Evolutionary conservation across 1,284 basidiomycete species (phyloP).

Genomic region (Phenoliferia sp.): DNA sequence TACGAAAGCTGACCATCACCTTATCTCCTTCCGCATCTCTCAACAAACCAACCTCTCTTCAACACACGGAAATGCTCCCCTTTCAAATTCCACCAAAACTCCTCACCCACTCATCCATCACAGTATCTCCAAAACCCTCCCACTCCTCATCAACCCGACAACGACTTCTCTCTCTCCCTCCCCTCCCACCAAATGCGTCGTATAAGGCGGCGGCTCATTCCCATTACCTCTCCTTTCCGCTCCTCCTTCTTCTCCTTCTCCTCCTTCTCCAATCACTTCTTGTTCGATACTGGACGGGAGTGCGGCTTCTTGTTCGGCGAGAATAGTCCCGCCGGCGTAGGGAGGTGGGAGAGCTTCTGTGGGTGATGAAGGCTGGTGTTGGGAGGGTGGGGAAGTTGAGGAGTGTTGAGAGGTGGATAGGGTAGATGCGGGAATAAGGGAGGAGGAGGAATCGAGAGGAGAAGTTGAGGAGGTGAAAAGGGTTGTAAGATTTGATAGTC

Average conservation of each 20-base stretch:
- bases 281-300: too few relatives aligned
- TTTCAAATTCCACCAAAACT: too few relatives aligned
- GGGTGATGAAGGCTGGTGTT: background rate
- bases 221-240: background rate
- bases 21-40: too few relatives aligned
- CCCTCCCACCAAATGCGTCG: background rate
- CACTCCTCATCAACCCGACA: background rate
- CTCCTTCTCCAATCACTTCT: too few relatives aligned
- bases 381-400: background rate
- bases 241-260: too few relatives aligned
- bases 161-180: too few relatives aligned
- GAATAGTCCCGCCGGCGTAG: background rate
- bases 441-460: background rate
- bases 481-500: background rate
- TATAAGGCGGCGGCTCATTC: conserved; percentile 1
- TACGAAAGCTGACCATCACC: too few relatives aligned
- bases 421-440: too few relatives aligned
- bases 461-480: background rate
- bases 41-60: too few relatives aligned
- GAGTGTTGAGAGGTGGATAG: background rate
- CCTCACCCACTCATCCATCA: too few relatives aligned
- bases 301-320: too few relatives aligned
- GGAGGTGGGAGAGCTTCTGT: background rate
- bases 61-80: too few relatives aligned
- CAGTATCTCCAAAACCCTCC: background rate